Conservation (phyloP, 2,329 filamentous ascomycete genomes). For the Verticillium dahliae region DNA sequence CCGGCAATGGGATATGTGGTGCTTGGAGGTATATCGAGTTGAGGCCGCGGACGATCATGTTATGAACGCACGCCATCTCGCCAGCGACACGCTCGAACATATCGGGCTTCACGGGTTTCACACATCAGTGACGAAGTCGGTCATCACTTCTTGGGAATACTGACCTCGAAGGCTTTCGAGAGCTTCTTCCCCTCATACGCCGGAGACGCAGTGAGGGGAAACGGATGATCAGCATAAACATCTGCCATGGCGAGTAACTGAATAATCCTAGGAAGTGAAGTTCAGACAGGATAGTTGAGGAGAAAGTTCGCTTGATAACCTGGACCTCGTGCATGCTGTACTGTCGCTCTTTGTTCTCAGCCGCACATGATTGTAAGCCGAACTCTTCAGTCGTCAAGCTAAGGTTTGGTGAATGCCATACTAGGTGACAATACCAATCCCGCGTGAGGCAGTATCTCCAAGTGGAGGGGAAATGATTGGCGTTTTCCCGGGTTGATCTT, state of each 20-base stretch:
- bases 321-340: no score
- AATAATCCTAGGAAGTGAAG: no score
- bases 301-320: not conserved
- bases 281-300: not conserved
- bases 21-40: constrained; percentile 31
- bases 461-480: not conserved
- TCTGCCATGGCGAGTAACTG: not conserved
- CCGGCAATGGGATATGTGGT: constrained; percentile 22
- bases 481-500: not conserved
- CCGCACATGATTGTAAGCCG: not conserved
- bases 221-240: constrained; percentile 8
- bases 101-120: constrained; percentile 20
- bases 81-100: constrained; percentile 18
- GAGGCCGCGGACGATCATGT: constrained; percentile 26
- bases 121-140: not conserved
- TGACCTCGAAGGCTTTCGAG: constrained; percentile 1
- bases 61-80: constrained; percentile 26
- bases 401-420: not conserved
- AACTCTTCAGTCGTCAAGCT: not conserved
- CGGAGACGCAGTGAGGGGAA: constrained; percentile 2
- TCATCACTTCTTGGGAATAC: not conserved
- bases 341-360: not conserved
- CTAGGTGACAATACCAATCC: not conserved
- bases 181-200: not conserved
- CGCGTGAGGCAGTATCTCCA: not conserved